These are phyloP conservation scores for Jaminaea rosea DNA, from an alignment of 1,284 basidiomycete species.

Conservation along the genomic window DNA sequence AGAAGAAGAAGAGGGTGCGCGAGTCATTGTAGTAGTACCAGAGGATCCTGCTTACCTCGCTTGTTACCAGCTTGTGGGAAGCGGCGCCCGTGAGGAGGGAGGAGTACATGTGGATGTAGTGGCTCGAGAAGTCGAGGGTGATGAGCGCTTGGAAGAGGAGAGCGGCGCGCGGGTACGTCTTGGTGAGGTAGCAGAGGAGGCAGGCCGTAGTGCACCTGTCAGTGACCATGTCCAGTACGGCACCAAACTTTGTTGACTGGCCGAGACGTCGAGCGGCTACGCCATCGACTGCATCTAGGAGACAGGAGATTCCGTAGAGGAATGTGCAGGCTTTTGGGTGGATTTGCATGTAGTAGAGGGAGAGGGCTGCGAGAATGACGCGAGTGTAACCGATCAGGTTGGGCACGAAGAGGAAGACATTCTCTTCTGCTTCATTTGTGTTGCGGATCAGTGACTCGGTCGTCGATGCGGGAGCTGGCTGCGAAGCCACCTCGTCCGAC, in stretches of 20 bases:
- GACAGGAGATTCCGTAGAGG: slow-evolving; percentile 80
- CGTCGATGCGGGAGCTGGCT: too few species aligned
- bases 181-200: slow-evolving; percentile 84
- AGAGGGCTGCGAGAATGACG: slow-evolving; percentile 77
- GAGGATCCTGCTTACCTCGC: slow-evolving; percentile 82
- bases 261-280: slow-evolving; percentile 79
- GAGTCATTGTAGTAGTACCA: slow-evolving; percentile 89
- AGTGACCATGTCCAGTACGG: slow-evolving; percentile 99
- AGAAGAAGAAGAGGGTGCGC: slow-evolving; percentile 77
- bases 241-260: slow-evolving; percentile 89
- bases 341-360: slow-evolving; percentile 74
- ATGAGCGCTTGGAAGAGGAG: slow-evolving; percentile 89
- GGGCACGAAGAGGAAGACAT: slow-evolving; percentile 66
- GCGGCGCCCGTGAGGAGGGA: slow-evolving; percentile 84
- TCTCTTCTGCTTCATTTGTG: slow-evolving; percentile 32
- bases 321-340: slow-evolving; percentile 84
- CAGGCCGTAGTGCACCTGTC: slow-evolving; percentile 97
- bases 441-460: too few species aligned
- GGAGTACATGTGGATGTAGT: slow-evolving; percentile 99
- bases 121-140: slow-evolving; percentile 91
- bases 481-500: not conserved
- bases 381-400: slow-evolving; percentile 91
- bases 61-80: slow-evolving; percentile 84
- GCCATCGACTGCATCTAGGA: slow-evolving; percentile 92
- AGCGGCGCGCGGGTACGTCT: slow-evolving; percentile 72